phyloP scores from a whole-genome alignment of 1,139 yeast genomes.

The Martiniozyma asiatica region DNA sequence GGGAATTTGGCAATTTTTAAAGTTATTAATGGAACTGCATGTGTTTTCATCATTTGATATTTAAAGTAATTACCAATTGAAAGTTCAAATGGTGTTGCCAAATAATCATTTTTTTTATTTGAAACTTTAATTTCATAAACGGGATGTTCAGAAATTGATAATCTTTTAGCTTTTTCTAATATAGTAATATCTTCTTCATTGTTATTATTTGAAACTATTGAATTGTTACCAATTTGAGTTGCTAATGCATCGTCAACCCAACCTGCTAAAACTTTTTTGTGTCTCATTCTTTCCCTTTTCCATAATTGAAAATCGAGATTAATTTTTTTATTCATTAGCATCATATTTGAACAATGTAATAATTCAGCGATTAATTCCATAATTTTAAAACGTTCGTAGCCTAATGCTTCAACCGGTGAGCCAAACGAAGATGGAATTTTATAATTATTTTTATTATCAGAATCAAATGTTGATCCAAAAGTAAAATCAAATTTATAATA shows the following conservation, averaged over 20 bases:
- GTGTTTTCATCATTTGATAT: constrained; percentile 20
- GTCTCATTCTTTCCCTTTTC: constrained; percentile 21
- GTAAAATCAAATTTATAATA: constrained; percentile 13
- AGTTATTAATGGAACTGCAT: constrained; percentile 19
- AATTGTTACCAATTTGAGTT: constrained; percentile 14
- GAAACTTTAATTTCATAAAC: constrained; percentile 1
- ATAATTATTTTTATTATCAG: constrained; percentile 8
- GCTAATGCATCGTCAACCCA: constrained; percentile 23
- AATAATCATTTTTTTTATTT: constrained; percentile 8
- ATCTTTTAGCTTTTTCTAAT: constrained; percentile 1
- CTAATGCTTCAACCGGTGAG: constrained; percentile 62
- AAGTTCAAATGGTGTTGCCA: constrained; percentile 16
- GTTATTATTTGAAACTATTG: constrained; percentile 6
- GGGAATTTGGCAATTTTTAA: constrained; percentile 43
- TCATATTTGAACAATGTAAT: constrained; percentile 94
- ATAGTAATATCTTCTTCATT: constrained; percentile 8
- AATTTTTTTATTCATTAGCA: constrained; percentile 46
- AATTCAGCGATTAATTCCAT: constrained; percentile 93
- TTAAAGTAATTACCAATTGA: constrained; percentile 46
- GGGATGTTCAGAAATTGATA: constrained; percentile 1
- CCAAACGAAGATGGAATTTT: constrained; percentile 27
- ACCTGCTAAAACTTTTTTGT: constrained; percentile 19
- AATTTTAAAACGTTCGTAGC: constrained; percentile 87
- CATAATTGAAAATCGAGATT: constrained; percentile 19
- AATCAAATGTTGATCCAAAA: constrained; percentile 5